Evolutionary conservation across 208 protist genomes (phyloP), one percentile per base, ranked within the genome.

Genomic region (Willaertia magna): DNA sequence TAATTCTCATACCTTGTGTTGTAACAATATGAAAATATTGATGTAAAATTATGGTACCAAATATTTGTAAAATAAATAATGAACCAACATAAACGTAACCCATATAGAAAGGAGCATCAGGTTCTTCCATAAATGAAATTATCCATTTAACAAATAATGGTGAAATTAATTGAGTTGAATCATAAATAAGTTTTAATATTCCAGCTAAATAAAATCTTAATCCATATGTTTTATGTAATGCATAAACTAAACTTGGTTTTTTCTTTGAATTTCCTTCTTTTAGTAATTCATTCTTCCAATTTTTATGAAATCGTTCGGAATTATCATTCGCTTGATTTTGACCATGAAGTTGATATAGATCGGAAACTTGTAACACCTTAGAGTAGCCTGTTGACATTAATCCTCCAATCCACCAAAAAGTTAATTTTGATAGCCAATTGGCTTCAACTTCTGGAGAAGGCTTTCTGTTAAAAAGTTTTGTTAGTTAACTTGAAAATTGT

Each of bases 1-100:
- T 83, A 16, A 83, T 20, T 2, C 34, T 26, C 43, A 55, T 55
- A 9, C 91, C 92, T 52, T 89, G 85, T n/a, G 88, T 85, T 14
- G 88, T 88, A 18, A 87, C 79, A 12, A 92, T 52, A 79, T 93
- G 92, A 83, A 92, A 92, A 79, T 90, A 90, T 42, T 93, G 87
- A 74, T 93, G 88, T 2, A 84, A 52, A 14, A 87, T 85, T 4
- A 91, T 59, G 44, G 92, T 92, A 81, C 93, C 90, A 46, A 91
- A 47, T 14, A 92, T 61, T 46, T 89, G 87, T 22, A 91, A 46
- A 14, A 92, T 0, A 48, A 93, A 93, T 20, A 95, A 87, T 0
- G 43, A 42, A 2, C 88, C n/a, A 16, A 91, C 90, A 26, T 93
- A 86, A 40, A 88, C 16, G 4, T 93, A 74, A 26, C 92, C 93